Conservation (phyloP, 768 basidiomycete genomes). For the Phylloporus sp. region DNA sequence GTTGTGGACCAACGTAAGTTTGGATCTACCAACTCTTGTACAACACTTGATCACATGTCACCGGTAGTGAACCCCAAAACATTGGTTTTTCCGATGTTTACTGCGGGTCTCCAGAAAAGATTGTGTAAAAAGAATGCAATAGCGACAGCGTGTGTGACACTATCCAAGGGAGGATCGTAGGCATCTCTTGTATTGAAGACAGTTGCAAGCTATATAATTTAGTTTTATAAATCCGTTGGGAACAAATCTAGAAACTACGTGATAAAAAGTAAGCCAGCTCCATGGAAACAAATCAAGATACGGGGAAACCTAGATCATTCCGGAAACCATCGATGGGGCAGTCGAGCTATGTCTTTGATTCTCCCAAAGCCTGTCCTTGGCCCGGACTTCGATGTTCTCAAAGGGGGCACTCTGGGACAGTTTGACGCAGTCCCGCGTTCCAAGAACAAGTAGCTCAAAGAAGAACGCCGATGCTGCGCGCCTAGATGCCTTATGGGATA, state of each 20-base stretch:
- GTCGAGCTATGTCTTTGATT: slow-evolving; percentile 47
- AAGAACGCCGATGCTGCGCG: slow-evolving; percentile 95
- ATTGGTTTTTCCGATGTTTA: too few species aligned
- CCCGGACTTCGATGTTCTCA: slow-evolving; percentile 79
- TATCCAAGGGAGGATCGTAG: too few species aligned
- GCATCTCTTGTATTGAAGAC: not conserved
- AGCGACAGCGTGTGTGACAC: too few species aligned
- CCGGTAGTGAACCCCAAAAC: too few species aligned
- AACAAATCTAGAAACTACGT: slow-evolving; percentile 11
- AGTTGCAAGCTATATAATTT: not conserved
- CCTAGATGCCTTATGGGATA: slow-evolving; percentile 83
- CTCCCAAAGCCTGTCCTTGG: slow-evolving; percentile 85
- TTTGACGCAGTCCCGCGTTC: slow-evolving; percentile 88
- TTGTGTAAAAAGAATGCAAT: too few species aligned
- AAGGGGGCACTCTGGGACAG: slow-evolving; percentile 72
- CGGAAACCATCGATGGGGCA: slow-evolving; percentile 44
- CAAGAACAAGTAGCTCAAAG: slow-evolving; percentile 93
- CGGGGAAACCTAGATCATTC: slow-evolving; percentile 30
- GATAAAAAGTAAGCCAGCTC: not conserved
- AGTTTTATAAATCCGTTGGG: not conserved
- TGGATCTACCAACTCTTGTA: too few species aligned
- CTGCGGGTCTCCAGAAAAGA: too few species aligned
- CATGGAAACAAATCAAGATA: slow-evolving; percentile 11
- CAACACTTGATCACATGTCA: too few species aligned
- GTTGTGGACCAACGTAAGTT: too few species aligned